Base-by-base conservation (phyloP, 495 filamentous ascomycete species). In the Tetracladium setigerum region DNA sequence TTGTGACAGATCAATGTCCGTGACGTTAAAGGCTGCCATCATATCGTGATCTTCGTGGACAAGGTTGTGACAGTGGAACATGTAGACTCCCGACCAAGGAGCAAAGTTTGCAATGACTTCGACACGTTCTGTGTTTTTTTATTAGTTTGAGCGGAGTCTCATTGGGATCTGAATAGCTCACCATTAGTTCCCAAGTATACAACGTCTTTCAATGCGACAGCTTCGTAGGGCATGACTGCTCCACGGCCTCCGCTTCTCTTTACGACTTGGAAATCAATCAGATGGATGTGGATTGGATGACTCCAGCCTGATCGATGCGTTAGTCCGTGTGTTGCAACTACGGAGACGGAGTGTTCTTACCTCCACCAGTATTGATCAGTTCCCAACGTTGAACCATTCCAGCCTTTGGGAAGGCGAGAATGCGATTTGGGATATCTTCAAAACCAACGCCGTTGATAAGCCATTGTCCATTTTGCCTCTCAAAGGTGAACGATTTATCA, bases 11-110 rank as follows among this genome's bases (percentile, higher is more conserved):
- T 50, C 60, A 19, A 42, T 17, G 9, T 42, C 8, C 6, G 71
- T 69, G 31, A 77, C 68, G 49, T 80, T 80, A 56, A 80, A 78
- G 12, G 74, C 76, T 1, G 66, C 74, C 76, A 79, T 78, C 77
- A 79, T 79, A 46, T 75, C 76, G 55, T 79, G 65, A 50, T 78
- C 77, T 50, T 79, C 77, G 51, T 79, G 77, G 40, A 79, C 65
- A 19, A 77, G 57, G 47, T 79, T 79, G 55, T 80, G 76, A 63
- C 72, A 76, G 46, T 73, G 70, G 52, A 73, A 73, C 73, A 73
- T 77, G 59, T 78, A 78, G 11, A 76, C 58, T 4, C 75, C 75
- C 10, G 71, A 67, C 67, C 71, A 77, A 0, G 75, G 75, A 0
- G 66, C 68, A 46, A 71, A 78, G 32, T 69, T 64, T 0, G 73